Base-by-base conservation (phyloP, 495 filamentous ascomycete species). In the Barbatosphaeria neglecta region DNA sequence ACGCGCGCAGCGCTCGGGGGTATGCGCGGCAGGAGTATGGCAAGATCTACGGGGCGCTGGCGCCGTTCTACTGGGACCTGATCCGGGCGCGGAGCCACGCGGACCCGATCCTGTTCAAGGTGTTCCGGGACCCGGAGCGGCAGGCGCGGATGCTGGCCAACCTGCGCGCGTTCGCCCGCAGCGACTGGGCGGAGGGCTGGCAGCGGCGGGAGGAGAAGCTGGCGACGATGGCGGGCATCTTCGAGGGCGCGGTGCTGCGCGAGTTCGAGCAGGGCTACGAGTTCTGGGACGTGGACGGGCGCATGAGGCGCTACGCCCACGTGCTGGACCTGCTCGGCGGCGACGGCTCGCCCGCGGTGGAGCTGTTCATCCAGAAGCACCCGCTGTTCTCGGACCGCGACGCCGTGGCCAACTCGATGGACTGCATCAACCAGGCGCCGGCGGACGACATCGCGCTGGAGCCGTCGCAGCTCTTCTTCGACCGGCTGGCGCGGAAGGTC, bases 251-350 rank as follows among this genome's bases (percentile, higher is more conserved):
- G 3, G 90, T 90, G 7, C 64, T 94, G 43, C 76, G 83, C 43
- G 90, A 97, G 62, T 97, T 97, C 56, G 86, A 94, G 60, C 84
- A 84, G 51, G 93, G 86, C 4, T 88, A 89, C 50, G 87, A 93
- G 60, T 79, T 78, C n/a, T 83, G 82, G 59, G 90, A 99, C 64
- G 78, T 93, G 44, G 83, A 95, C 53, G 88, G 86, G 10, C 73
- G 79, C 31, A 94, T 95, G 89, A 78, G 76, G 46, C 77, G 84
- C 61, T 97, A 95, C 65, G 87, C 89, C 9, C 78, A 89, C 50
- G 85, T 97, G 19, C 68, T 98, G 18, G 80, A 79, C 46, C 74
- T 76, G 8, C 69, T 98, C 37, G 95, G 96, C 62, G 89, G 87
- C 6, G n/a, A n/a, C n/a, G 88, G 86, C 17, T 68, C 72, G 16